A percentile compares a stretch with the other conserved stretches of the same genome.
These are phyloP conservation scores for Chiua sp. DNA, from an alignment of 1,284 basidiomycete species.

Conservation along the genomic window DNA sequence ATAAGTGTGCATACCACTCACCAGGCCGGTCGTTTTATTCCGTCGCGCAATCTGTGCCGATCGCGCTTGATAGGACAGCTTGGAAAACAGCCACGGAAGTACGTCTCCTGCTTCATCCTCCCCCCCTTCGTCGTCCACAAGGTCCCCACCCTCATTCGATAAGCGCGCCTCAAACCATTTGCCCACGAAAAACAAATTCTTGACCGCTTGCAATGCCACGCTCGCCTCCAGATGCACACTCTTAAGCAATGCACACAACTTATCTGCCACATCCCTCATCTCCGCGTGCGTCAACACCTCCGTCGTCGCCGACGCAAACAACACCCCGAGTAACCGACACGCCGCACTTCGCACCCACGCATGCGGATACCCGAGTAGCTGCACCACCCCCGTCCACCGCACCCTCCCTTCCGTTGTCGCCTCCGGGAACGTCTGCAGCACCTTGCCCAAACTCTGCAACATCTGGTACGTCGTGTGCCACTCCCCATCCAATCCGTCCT, in stretches of 20 bases:
- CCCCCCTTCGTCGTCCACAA: slow-evolving; percentile 27
- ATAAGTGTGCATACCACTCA: slow-evolving; percentile 37
- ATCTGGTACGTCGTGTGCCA: slow-evolving; percentile 91
- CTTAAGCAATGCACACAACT: slow-evolving; percentile 82
- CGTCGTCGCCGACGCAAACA: slow-evolving; percentile 58
- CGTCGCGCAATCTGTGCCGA: slow-evolving; percentile 74
- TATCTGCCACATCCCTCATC: slow-evolving; percentile 78
- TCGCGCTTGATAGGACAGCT: slow-evolving; percentile 87
- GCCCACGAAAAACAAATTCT: slow-evolving; percentile 92
- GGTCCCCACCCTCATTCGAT: not conserved
- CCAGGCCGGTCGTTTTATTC: slow-evolving; percentile 55
- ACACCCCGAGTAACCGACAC: slow-evolving; percentile 75
- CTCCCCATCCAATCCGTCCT: slow-evolving; percentile 52
- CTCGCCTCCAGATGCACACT: slow-evolving; percentile 82
- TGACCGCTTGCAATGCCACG: slow-evolving; percentile 87
- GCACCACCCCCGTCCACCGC: slow-evolving; percentile 68
- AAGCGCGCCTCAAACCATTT: slow-evolving; percentile 73
- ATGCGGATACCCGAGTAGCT: slow-evolving; percentile 89
- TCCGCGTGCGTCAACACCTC: slow-evolving; percentile 52
- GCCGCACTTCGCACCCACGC: slow-evolving; percentile 92
- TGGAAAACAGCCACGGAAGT: slow-evolving; percentile 93
- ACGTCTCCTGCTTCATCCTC: slow-evolving; percentile 66
- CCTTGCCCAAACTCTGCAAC: slow-evolving; percentile 69
- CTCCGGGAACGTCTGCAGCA: slow-evolving; percentile 64
- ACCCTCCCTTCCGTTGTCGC: slow-evolving; percentile 43